These are phyloP conservation scores for Xylaria cubensis DNA, from an alignment of 495 filamentous ascomycete species.

Conservation along the genomic window DNA sequence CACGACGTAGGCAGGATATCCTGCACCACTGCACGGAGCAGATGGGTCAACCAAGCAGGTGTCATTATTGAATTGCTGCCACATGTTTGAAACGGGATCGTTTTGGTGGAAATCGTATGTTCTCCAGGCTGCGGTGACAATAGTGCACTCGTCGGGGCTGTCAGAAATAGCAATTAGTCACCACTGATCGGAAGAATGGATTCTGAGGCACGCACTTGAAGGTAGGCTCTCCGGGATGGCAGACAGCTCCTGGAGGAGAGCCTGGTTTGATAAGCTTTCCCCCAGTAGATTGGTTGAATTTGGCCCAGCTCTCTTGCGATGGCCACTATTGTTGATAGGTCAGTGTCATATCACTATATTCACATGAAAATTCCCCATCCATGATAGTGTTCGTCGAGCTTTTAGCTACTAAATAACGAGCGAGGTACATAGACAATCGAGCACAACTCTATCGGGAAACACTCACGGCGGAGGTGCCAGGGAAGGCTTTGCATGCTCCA, in stretches of 20 bases:
- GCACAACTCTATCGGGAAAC: background rate
- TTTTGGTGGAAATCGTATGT: conserved; percentile 46
- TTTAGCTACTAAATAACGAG: background rate
- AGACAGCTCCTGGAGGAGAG: conserved; percentile 60
- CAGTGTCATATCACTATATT: background rate
- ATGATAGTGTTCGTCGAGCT: background rate
- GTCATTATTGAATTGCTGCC: conserved; percentile 53
- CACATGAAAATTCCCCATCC: background rate
- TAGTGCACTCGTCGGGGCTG: conserved; percentile 43
- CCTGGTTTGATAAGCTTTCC: conserved; percentile 60
- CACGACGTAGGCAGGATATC: conserved; percentile 58
- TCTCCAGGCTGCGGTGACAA: conserved; percentile 41
- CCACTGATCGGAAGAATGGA: background rate
- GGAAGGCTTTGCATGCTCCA: conserved; percentile 42
- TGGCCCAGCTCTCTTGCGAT: conserved; percentile 37
- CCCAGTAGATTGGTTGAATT: conserved; percentile 45
- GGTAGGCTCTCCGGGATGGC: conserved; percentile 53
- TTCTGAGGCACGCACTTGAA: conserved; percentile 5
- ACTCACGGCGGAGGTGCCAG: conserved; percentile 34
- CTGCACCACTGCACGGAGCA: conserved; percentile 46
- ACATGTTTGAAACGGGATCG: conserved; percentile 49
- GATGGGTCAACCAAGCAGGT: conserved; percentile 49
- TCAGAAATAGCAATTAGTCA: conserved; percentile 22
- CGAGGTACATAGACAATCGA: background rate
- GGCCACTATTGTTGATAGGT: conserved; percentile 38